These are phyloP conservation scores for Helotiales sp. DNA, from an alignment of 2,329 filamentous ascomycete species.

Conservation along the genomic window DNA sequence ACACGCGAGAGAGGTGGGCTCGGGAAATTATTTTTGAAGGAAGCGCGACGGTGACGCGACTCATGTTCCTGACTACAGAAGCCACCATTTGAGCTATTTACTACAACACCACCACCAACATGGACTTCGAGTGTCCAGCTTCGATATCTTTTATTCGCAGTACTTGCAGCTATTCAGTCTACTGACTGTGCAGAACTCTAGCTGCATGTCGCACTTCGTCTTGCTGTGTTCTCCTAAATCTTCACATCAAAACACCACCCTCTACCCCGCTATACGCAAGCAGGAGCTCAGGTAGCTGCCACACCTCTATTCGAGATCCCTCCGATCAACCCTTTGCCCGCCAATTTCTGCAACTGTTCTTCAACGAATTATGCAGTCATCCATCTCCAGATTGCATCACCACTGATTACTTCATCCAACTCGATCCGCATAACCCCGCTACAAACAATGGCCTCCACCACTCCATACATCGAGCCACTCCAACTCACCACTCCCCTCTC, in stretches of 20 bases:
- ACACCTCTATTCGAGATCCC: not conserved
- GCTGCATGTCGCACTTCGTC: not conserved
- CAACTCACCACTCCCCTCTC: slow-evolving; percentile 49
- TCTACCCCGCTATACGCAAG: not conserved
- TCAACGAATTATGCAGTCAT: not conserved
- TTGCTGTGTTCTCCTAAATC: not conserved
- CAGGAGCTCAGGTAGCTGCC: not conserved
- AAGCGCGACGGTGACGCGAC: slow-evolving; percentile 12
- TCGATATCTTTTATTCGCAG: not conserved
- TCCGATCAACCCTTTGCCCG: not conserved
- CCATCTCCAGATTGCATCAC: not conserved
- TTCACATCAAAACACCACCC: not conserved
- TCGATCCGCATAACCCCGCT: not conserved
- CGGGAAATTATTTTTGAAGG: not conserved
- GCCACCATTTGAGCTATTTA: not conserved
- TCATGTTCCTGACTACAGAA: not conserved
- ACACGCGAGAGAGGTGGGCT: not conserved
- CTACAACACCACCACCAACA: not conserved
- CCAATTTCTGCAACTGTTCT: not conserved
- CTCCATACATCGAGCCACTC: slow-evolving; percentile 25
- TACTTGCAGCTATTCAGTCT: not conserved
- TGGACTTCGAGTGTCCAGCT: not conserved
- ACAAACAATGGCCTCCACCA: not conserved
- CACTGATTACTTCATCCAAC: not conserved
- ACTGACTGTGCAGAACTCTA: not conserved